Percentiles rank a stretch among this genome's conserved stretches.
phyloP scores from a whole-genome alignment of 2,329 filamentous ascomycete genomes.

The Pseudogymnoascus sp. region DNA sequence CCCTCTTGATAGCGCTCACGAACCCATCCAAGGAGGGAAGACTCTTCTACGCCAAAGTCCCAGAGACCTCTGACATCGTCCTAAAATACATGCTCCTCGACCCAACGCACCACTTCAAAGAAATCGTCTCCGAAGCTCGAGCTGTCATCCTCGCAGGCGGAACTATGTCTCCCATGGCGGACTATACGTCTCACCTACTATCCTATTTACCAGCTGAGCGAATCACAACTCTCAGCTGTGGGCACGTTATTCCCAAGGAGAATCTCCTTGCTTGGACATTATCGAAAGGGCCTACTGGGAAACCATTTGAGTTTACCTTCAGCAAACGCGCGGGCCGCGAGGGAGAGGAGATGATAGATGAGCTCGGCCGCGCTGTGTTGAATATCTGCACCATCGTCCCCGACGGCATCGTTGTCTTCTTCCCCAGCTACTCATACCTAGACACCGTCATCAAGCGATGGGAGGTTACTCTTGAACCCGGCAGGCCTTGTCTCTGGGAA shows the following conservation, averaged over 20 bases:
- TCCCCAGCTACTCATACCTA: conserved; percentile 89
- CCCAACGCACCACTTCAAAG: conserved; percentile 82
- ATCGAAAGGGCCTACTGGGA: conserved; percentile 37
- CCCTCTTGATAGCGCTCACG: conserved; percentile 71
- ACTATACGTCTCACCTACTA: conserved; percentile 82
- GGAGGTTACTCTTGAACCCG: conserved; percentile 35
- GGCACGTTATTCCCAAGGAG: conserved; percentile 79
- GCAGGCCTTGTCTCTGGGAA: conserved; percentile 45
- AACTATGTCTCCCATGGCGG: conserved; percentile 94
- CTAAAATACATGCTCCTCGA: conserved; percentile 85
- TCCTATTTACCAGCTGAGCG: conserved; percentile 57
- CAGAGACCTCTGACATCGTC: conserved; percentile 39
- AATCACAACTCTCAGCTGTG: conserved; percentile 80
- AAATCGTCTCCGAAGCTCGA: conserved; percentile 74
- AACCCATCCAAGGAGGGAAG: conserved; percentile 70
- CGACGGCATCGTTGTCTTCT: conserved; percentile 89
- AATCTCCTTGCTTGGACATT: conserved; percentile 77
- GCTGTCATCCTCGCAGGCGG: conserved; percentile 88
- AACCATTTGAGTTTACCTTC: conserved; percentile 79
- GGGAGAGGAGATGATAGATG: conserved; percentile 52
- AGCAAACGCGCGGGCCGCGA: conserved; percentile 57
- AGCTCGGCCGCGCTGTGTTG: conserved; percentile 66
- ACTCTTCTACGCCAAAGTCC: conserved; percentile 50
- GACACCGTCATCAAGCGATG: conserved; percentile 61
- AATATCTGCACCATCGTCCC: conserved; percentile 67